Conservation (phyloP, 108 stramenopile genomes). For the Cyclotella kingstonii region DNA sequence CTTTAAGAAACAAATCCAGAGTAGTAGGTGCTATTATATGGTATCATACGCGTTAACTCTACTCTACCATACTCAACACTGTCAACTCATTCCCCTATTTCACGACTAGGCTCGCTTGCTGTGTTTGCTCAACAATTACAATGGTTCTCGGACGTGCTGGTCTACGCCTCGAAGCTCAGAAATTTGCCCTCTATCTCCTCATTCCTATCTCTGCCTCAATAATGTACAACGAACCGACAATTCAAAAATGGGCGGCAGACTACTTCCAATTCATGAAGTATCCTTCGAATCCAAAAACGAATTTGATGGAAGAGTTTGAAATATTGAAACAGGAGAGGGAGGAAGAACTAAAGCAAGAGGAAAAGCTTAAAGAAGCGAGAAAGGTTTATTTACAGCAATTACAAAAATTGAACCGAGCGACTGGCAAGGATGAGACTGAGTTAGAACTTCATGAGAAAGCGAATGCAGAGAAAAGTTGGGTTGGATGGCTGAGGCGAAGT, state of each 20-base stretch:
- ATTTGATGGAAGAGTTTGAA: conserved; percentile 73
- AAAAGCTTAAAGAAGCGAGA: conserved; percentile 32
- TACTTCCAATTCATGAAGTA: conserved; percentile 89
- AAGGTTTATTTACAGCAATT: conserved; percentile 36
- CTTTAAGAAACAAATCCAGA: too few relatives aligned
- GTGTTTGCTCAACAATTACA: neutral
- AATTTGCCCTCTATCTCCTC: conserved; percentile 69
- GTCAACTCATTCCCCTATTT: neutral
- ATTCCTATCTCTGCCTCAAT: conserved; percentile 78
- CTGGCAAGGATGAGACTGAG: conserved; percentile 1
- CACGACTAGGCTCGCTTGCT: neutral
- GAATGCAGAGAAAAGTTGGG: conserved; percentile 30
- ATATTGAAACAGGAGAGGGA: conserved; percentile 52
- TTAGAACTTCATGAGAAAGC: neutral
- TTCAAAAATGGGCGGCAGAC: conserved; percentile 69
- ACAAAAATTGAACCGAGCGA: conserved; percentile 26
- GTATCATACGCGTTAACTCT: too few relatives aligned
- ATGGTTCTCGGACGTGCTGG: conserved; percentile 79
- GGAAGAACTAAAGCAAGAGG: conserved; percentile 53
- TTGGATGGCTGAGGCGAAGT: conserved; percentile 24
- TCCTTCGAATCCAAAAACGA: conserved; percentile 80
- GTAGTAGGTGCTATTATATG: too few relatives aligned
- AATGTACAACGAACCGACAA: conserved; percentile 66
- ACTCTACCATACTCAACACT: neutral
- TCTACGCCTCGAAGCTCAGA: conserved; percentile 74